Evolutionary conservation across 495 filamentous ascomycete genomes (phyloP), one percentile per base, ranked within the genome.

Genomic region (Clohesyomyces aquaticus): DNA sequence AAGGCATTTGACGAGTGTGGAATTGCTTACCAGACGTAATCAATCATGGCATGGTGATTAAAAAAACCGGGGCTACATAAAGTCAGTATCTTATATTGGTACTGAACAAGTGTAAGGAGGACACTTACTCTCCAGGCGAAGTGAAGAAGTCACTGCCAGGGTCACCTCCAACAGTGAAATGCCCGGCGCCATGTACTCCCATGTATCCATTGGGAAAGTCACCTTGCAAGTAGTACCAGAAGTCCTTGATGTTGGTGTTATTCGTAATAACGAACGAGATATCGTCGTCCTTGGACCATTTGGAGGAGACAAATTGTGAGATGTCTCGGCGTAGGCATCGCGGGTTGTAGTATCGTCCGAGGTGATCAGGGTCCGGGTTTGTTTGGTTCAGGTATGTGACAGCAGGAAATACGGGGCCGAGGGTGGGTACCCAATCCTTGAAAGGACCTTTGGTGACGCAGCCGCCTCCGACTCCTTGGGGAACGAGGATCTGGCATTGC

Each of bases 11-110:
- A 14, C 32, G 14, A 38, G 32, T n/a, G n/a, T n/a, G n/a, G n/a
- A n/a, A 38, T 6, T 6, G 32, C 32, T 38, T 14, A 38, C 32
- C 32, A 38, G 32, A 14, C 14, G 32, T 38, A 38, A 14, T 91
- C 88, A 54, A 91, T 80, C 77, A 83, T 81, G 9, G 79, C 82
- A 70, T 90, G 87, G 71, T 89, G 87, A 22, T 84, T 77, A 67
- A 77, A 90, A 72, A 90, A 90, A 14, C 76, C 80, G 9, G 87
- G 87, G 61, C 32, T 38, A 14, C 32, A 38, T 6, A 38, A 38
- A 14, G 32, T 38, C 14, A 38, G 32, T 6, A 38, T 38, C 14
- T 38, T 38, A 38, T 14, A 6, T 38, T 38, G 6, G 32, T 38
- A 14, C 6, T 38, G 32, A n/a, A n/a, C 32, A 14, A 38, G 6